A percentile compares a stretch with the other conserved stretches of the same genome.
Conservation (phyloP, 1,139 yeast species). For the Diutina catenulata region DNA sequence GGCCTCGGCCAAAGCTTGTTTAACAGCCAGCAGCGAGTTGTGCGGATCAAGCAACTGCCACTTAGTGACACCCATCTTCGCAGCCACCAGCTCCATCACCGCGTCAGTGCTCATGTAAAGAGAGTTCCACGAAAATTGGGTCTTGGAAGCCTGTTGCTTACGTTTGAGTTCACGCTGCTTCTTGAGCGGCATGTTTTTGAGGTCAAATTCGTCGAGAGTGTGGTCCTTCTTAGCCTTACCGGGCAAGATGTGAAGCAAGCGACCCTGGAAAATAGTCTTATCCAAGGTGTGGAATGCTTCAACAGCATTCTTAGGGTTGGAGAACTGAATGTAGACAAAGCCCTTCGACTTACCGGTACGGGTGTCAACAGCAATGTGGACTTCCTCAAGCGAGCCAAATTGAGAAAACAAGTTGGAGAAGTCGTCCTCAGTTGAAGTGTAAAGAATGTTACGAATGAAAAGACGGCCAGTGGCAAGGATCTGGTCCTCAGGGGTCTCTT, state of each 20-base stretch:
- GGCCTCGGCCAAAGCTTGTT: slow-evolving; percentile 96
- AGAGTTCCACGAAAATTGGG: slow-evolving; percentile 92
- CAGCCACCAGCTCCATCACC: slow-evolving; percentile 80
- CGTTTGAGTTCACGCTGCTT: slow-evolving; percentile 79
- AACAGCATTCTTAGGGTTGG: slow-evolving; percentile 57
- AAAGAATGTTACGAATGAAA: slow-evolving; percentile 77
- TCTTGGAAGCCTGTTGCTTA: slow-evolving; percentile 72
- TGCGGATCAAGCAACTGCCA: slow-evolving; percentile 81
- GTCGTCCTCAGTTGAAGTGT: slow-evolving; percentile 72
- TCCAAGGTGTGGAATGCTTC: slow-evolving; percentile 65
- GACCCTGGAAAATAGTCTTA: slow-evolving; percentile 87
- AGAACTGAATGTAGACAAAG: slow-evolving; percentile 74
- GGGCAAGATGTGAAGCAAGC: slow-evolving; percentile 81
- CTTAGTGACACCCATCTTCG: slow-evolving; percentile 71
- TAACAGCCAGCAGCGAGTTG: slow-evolving; percentile 83
- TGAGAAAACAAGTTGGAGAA: slow-evolving; percentile 44
- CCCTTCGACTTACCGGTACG: slow-evolving; percentile 90
- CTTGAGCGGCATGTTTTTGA: slow-evolving; percentile 82
- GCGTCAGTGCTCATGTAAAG: slow-evolving; percentile 86
- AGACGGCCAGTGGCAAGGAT: slow-evolving; percentile 69
- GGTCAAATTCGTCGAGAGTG: slow-evolving; percentile 76
- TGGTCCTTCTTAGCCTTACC: slow-evolving; percentile 74
- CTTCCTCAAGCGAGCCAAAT: slow-evolving; percentile 60
- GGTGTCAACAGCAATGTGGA: slow-evolving; percentile 85
- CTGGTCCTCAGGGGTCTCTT: slow-evolving; percentile 20